Evolutionary conservation across 2,329 filamentous ascomycete genomes (phyloP).

Genomic region (Grosmannia penicillata): DNA sequence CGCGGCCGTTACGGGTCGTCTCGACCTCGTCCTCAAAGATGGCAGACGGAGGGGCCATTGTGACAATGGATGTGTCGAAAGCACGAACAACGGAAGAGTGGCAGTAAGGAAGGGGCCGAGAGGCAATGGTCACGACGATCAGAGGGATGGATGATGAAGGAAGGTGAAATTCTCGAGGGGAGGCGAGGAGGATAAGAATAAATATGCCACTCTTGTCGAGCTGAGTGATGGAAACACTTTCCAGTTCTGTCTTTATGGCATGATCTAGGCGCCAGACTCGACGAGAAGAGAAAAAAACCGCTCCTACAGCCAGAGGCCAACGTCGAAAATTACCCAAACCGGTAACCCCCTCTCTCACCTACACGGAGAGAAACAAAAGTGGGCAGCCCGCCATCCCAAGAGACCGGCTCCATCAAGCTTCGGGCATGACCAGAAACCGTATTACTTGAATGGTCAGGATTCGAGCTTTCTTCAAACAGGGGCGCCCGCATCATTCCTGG

Average conservation of each 20-base stretch:
- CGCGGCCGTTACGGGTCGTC: conserved; percentile 10
- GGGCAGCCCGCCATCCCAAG: background rate
- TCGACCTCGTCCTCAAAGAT: conserved; percentile 11
- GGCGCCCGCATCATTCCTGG: no score
- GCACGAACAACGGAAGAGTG: no score
- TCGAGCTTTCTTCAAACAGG: no score
- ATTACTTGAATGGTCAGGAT: background rate
- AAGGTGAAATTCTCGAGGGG: background rate
- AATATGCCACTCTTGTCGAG: background rate
- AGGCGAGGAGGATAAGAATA: background rate
- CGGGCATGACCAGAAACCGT: no score
- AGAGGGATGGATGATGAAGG: background rate
- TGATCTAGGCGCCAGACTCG: no score
- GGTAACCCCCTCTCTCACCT: background rate
- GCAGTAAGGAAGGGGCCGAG: no score
- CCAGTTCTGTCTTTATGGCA: background rate
- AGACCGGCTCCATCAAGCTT: background rate
- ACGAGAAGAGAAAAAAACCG: background rate
- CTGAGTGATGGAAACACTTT: background rate
- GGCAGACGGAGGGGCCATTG: conserved; percentile 17
- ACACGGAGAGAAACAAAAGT: conserved; percentile 3
- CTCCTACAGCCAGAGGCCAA: background rate
- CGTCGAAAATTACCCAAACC: conserved; percentile 6
- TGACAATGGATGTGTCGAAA: no score
- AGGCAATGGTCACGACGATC: no score